Base-by-base conservation (phyloP, 2,329 filamentous ascomycete genomes). In the Fusarium torreyae region DNA sequence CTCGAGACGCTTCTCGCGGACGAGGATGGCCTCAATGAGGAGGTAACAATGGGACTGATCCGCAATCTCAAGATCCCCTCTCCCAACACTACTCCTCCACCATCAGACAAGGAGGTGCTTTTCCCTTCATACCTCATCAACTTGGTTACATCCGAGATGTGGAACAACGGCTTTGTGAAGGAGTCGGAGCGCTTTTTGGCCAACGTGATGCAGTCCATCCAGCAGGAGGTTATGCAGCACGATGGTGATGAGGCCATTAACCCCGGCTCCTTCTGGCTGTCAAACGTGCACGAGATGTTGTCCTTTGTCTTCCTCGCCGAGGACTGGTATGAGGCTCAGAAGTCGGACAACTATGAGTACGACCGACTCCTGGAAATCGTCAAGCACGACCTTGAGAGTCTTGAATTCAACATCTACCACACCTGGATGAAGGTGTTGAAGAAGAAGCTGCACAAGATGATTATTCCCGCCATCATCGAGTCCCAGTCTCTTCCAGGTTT, bases 401-500 rank as follows among this genome's bases (percentile, higher is more conserved):
- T 99, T 69, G 96, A 99, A 83, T 99, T 99, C 86, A 99, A 99
- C 85, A 99, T 99, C 76, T 99, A 99, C 82, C 96, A 99, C 83
- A 99, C 96, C 26, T 99, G 96, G 96, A 99, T 99, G 96, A 99
- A 99, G 87, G 93, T 98, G 59, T 85, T 99, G 77, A 99, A 99
- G 88, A 98, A 98, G 89, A 97, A 97, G 84, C 87, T 99, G 69
- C 94, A 97, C 76, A 98, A 98, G 88, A 99, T 99, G 96, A 97
- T 99, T 77, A 97, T 99, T 54, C 96, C 96, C 2, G 96, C 96
- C 57, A 99, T 99, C 79, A 99, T 99, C 77, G 96, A 99, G 81
- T 98, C 95, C 48, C 96, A 99, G 81, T 98, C 96, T 24, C 89
- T 99, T 66, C 96, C 96, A 52, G 96, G 96, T 73, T 99, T 99